Conservation (phyloP, 139 green algal genomes). For the Yamagishiella unicocca region DNA sequence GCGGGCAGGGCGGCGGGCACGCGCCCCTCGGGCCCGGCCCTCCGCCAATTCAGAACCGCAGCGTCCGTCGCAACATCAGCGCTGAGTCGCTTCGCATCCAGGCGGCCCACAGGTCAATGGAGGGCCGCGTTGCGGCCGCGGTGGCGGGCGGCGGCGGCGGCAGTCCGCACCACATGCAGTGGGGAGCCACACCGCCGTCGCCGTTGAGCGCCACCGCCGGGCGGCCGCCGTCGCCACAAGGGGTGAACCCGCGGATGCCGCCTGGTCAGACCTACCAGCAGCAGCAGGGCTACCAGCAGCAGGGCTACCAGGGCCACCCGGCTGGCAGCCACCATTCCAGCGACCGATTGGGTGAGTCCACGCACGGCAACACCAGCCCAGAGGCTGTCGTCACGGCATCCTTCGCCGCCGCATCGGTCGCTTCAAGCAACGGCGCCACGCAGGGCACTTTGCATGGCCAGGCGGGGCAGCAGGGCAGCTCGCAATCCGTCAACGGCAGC, state of each 20-base stretch:
- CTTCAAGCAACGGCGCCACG: background rate
- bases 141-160: background rate
- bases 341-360: too few relatives aligned
- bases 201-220: background rate
- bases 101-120: slow-evolving; percentile 36
- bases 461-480: background rate
- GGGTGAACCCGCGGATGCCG: too few relatives aligned
- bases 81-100: slow-evolving; percentile 34
- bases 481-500: background rate
- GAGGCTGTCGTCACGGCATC: too few relatives aligned
- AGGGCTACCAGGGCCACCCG: too few relatives aligned
- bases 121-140: slow-evolving; percentile 16
- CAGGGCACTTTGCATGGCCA: background rate
- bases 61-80: slow-evolving; percentile 18
- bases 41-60: slow-evolving; percentile 15
- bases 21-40: background rate
- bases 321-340: background rate
- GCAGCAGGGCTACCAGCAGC: background rate
- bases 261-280: background rate
- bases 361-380: too few relatives aligned
- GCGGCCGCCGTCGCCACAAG: background rate
- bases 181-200: background rate
- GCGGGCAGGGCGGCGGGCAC: background rate
- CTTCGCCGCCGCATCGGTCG: background rate
- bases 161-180: background rate